Conservation (phyloP, 768 basidiomycete genomes). For the Rubroboletus satanas region DNA sequence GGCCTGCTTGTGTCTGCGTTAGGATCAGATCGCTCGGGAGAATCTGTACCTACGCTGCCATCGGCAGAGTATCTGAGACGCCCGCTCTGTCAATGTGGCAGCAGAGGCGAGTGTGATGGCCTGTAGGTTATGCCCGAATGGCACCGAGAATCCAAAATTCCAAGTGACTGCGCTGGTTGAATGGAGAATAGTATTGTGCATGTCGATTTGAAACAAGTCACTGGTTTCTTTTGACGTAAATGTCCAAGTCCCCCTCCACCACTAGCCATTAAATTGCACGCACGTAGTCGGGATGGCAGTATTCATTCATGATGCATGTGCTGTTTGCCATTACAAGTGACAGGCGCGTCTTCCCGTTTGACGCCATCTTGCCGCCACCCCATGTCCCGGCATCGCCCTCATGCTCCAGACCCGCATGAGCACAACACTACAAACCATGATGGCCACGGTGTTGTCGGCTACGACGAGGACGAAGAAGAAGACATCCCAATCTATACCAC, state of each 20-base stretch:
- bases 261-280: neutral
- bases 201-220: neutral
- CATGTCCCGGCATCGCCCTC: neutral
- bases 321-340: neutral
- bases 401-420: neutral
- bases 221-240: constrained; percentile 1
- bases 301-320: neutral
- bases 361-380: neutral
- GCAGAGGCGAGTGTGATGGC: neutral
- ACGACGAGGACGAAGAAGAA: neutral
- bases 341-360: neutral
- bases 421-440: neutral
- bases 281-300: neutral
- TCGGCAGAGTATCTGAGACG: neutral
- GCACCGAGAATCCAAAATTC: neutral
- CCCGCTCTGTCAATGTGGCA: neutral
- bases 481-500: constrained; percentile 15
- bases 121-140: neutral
- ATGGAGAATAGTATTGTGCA: neutral
- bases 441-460: neutral
- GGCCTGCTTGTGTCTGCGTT: neutral
- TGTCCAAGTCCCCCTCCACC: neutral
- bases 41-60: neutral
- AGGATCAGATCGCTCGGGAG: constrained; percentile 2
- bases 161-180: neutral